phyloP scores from a whole-genome alignment of 345 rosid species.

The Euphorbia tirucalli region DNA sequence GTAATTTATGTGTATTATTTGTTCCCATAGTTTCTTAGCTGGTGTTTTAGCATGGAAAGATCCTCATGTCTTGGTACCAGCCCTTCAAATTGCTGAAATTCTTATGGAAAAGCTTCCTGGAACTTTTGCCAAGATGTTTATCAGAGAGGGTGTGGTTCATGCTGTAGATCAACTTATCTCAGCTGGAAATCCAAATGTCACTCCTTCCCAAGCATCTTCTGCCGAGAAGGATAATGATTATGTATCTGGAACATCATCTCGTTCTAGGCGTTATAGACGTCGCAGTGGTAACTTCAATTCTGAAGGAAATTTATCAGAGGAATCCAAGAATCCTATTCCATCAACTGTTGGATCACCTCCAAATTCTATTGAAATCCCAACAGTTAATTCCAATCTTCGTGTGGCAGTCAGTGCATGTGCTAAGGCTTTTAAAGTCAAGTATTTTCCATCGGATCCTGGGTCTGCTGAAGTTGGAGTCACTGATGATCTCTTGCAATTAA shows the following conservation, averaged over 20 bases:
- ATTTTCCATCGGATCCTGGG: constrained; percentile 74
- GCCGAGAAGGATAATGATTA: constrained; percentile 79
- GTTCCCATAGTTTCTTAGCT: constrained; percentile 71
- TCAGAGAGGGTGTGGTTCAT: constrained; percentile 98
- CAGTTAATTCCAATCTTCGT: constrained; percentile 62
- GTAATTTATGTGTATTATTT: constrained; percentile 20
- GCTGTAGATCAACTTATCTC: constrained; percentile 91
- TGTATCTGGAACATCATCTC: constrained; percentile 59
- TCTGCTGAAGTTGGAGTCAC: constrained; percentile 82
- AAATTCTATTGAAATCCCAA: constrained; percentile 62
- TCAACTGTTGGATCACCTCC: constrained; percentile 62
- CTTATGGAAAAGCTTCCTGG: constrained; percentile 99
- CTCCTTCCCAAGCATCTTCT: constrained; percentile 47
- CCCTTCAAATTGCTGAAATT: constrained; percentile 93
- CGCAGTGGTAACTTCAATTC: constrained; percentile 64
- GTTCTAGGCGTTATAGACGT: constrained; percentile 87
- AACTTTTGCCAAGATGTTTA: constrained; percentile 89
- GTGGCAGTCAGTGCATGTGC: constrained; percentile 77
- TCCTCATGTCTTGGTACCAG: constrained; percentile 94
- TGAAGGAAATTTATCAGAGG: constrained; percentile 67
- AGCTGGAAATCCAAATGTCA: constrained; percentile 51
- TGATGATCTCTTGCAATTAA: constrained; percentile 84
- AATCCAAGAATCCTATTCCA: constrained; percentile 52
- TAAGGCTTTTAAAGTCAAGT: constrained; percentile 84
- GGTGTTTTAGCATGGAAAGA: constrained; percentile 99